phyloP scores from a whole-genome alignment of 176 grass and related monocot genomes.

The Pontederia paniculata region DNA sequence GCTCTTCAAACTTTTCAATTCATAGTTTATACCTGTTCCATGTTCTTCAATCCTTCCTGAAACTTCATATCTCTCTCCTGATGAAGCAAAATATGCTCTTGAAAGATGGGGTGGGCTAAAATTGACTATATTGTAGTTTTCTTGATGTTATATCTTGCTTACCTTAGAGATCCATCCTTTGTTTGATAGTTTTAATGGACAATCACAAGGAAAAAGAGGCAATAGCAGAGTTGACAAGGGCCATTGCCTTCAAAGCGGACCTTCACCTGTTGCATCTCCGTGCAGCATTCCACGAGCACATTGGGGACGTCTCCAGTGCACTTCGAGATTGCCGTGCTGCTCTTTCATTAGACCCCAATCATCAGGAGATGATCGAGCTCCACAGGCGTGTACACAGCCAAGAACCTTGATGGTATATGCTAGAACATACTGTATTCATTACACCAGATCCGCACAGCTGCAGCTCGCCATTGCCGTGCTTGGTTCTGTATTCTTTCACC shows the following conservation, averaged over 20 bases:
- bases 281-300: slow-evolving; percentile 80
- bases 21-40: too few relatives aligned
- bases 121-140: not conserved
- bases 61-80: not conserved
- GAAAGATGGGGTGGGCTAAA: too few relatives aligned
- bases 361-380: slow-evolving; percentile 93
- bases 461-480: not conserved
- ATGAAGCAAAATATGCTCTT: not conserved
- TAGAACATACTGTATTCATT: not conserved
- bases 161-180: slow-evolving; percentile 5
- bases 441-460: slow-evolving; percentile 8
- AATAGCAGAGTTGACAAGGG: slow-evolving; percentile 61
- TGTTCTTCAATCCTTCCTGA: too few relatives aligned
- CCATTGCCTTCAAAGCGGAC: slow-evolving; percentile 78
- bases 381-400: slow-evolving; percentile 80
- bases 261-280: slow-evolving; percentile 80
- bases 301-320: slow-evolving; percentile 48
- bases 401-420: slow-evolving; percentile 34
- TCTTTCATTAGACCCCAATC: slow-evolving; percentile 73
- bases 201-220: slow-evolving; percentile 81
- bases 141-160: not conserved
- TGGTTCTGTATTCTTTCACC: slow-evolving; percentile 6
- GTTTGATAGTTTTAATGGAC: slow-evolving; percentile 71
- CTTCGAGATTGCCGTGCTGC: slow-evolving; percentile 72
- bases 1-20: too few relatives aligned